Base-by-base conservation (phyloP, 768 basidiomycete genomes). In the Scleroderma citrinum region DNA sequence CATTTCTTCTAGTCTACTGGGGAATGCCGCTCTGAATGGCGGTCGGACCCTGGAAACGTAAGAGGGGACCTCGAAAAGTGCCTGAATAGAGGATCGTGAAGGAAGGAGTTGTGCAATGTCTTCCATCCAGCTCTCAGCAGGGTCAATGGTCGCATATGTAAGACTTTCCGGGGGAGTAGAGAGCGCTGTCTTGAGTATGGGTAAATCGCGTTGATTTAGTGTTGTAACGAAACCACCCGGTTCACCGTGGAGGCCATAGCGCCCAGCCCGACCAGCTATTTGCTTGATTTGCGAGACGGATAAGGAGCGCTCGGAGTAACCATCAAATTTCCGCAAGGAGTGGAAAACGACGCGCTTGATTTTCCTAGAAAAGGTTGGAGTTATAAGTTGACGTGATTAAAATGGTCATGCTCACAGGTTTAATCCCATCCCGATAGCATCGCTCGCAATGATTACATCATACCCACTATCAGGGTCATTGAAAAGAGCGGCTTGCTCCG, bases 381-480 rank as follows among this genome's bases (percentile, higher is more conserved):
- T 5, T 3, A 4, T 0, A 37, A 46, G n/a, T 23, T 5, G 21
- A 19, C 46, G 17, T 40, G 26, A 44, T n/a, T 23, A 17, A 11
- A 17, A 4, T 7, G 17, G 21, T 3, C 2, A 29, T 11, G 71
- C 87, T 38, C 64, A 97, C 96, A 99, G 69, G 62, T 99, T 98
- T 17, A 99, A 75, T 0, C 96, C 96, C 92, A 99, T 94, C 2
- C 96, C 93, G 43, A 98, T 85, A 0, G 93, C 92, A 60, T 99
- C 96, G 57, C 89, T 93, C 2, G 91, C 95, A 16, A 98, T 81
- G 35, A 99, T 75, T 2, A 98, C 84, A 57, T 95, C 89, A 59
- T 87, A 89, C 2, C 81, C 84, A n/a, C 85, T 90, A 36, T 79
- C 60, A 0, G 82, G 81, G 51, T 90, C n/a, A n/a, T n/a, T 98